Evolutionary conservation across 768 basidiomycete species (phyloP).

Genomic region (Pholiota molesta): DNA sequence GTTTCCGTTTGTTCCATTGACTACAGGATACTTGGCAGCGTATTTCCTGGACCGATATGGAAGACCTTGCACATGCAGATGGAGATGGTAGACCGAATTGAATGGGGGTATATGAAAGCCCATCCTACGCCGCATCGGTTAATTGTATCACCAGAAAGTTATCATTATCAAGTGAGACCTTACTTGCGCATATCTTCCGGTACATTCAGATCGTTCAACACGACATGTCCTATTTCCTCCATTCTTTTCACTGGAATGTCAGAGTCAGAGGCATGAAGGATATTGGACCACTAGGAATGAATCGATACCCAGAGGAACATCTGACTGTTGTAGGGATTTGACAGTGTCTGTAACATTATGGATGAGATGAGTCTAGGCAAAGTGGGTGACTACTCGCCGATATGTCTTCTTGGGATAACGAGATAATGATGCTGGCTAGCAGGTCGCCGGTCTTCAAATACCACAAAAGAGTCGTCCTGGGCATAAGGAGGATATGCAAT

Average conservation of each 20-base stretch:
- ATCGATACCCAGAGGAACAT: slow-evolving; percentile 51
- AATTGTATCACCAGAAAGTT: slow-evolving; percentile 8
- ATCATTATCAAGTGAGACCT: slow-evolving; percentile 7
- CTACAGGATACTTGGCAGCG: slow-evolving; percentile 52
- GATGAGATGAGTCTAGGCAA: neutral
- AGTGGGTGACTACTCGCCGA: slow-evolving; percentile 37
- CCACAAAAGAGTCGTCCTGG: slow-evolving; percentile 52
- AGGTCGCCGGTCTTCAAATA: slow-evolving; percentile 55
- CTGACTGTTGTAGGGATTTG: slow-evolving; percentile 42
- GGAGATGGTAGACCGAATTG: slow-evolving; percentile 71
- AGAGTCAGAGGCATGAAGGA: neutral
- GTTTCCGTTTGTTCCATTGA: slow-evolving; percentile 37
- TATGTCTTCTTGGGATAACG: slow-evolving; percentile 54
- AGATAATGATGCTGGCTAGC: slow-evolving; percentile 52
- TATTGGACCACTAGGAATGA: neutral
- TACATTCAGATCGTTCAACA: slow-evolving; percentile 53
- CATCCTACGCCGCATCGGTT: slow-evolving; percentile 46
- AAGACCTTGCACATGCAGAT: slow-evolving; percentile 72
- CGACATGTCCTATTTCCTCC: slow-evolving; percentile 47
- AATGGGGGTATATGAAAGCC: slow-evolving; percentile 86
- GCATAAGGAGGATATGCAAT: neutral
- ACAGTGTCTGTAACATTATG: slow-evolving; percentile 51
- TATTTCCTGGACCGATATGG: slow-evolving; percentile 54
- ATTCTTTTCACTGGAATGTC: slow-evolving; percentile 32
- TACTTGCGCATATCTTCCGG: slow-evolving; percentile 49